Evolutionary conservation across 2,329 filamentous ascomycete genomes (phyloP).

Genomic region (Phoma sp.): DNA sequence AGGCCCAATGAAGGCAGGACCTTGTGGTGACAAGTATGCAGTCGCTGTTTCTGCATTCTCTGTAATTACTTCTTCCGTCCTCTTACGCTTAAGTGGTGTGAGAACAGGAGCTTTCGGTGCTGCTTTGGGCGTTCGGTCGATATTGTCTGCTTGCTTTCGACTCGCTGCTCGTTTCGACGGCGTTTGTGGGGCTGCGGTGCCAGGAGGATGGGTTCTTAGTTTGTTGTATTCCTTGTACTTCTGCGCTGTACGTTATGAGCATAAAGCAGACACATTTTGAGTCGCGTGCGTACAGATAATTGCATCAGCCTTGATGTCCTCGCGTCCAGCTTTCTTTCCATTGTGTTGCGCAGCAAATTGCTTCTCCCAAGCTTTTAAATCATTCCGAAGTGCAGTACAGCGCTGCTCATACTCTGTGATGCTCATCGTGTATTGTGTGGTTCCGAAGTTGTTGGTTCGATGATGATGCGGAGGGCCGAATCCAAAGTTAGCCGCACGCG

Average conservation of each 20-base stretch:
- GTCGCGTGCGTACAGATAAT: slow-evolving; percentile 65
- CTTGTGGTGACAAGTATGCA: slow-evolving; percentile 38
- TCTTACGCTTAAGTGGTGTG: slow-evolving; percentile 44
- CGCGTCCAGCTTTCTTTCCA: slow-evolving; percentile 71
- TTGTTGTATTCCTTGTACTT: slow-evolving; percentile 82
- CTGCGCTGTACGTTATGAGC: slow-evolving; percentile 55
- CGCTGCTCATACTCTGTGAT: slow-evolving; percentile 53
- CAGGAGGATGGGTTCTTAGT: slow-evolving; percentile 53
- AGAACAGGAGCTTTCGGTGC: slow-evolving; percentile 21
- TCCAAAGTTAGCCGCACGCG: slow-evolving; percentile 39
- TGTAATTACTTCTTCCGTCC: slow-evolving; percentile 23
- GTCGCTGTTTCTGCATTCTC: slow-evolving; percentile 21
- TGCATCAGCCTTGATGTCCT: slow-evolving; percentile 77
- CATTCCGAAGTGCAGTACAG: slow-evolving; percentile 86
- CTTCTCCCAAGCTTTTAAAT: slow-evolving; percentile 77
- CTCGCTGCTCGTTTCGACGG: slow-evolving; percentile 39
- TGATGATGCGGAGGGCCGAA: slow-evolving; percentile 21
- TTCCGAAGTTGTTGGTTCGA: slow-evolving; percentile 8
- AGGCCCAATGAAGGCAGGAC: slow-evolving; percentile 64
- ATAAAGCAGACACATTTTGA: background rate
- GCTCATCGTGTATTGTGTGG: slow-evolving; percentile 33
- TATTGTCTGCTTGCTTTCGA: slow-evolving; percentile 27
- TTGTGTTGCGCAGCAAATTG: slow-evolving; percentile 66
- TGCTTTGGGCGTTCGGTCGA: slow-evolving; percentile 37
- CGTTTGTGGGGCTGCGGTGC: slow-evolving; percentile 37